These are phyloP conservation scores for Huntiella bhutanensis DNA, from an alignment of 2,329 filamentous ascomycete species.

Conservation along the genomic window DNA sequence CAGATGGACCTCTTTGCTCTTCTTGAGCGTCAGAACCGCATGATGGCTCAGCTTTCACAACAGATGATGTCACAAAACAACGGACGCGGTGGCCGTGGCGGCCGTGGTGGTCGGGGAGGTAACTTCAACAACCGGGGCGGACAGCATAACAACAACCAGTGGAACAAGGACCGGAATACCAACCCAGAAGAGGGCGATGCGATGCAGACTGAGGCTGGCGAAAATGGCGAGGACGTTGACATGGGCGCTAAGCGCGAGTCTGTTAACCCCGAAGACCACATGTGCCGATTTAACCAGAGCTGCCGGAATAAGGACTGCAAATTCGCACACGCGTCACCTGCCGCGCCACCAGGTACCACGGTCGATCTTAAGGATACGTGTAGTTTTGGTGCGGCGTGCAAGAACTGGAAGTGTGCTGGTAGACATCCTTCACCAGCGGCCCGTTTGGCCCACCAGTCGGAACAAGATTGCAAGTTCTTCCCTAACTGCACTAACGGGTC, in stretches of 20 bases:
- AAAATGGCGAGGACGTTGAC: constrained; percentile 42
- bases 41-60: constrained; percentile 61
- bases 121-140: constrained; percentile 34
- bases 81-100: constrained; percentile 22
- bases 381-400: constrained; percentile 76
- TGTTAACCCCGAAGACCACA: constrained; percentile 40
- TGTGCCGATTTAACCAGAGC: constrained; percentile 77
- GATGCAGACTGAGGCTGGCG: constrained; percentile 17
- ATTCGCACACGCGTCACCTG: constrained; percentile 87
- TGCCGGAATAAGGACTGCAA: constrained; percentile 83
- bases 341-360: constrained; percentile 55
- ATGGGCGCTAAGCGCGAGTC: constrained; percentile 36
- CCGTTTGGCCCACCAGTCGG: constrained; percentile 56
- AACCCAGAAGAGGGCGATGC: constrained; percentile 18
- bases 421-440: constrained; percentile 84
- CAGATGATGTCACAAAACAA: constrained; percentile 28
- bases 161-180: constrained; percentile 13
- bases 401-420: constrained; percentile 82
- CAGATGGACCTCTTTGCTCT: constrained; percentile 48
- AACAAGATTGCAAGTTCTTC: constrained; percentile 79
- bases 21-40: constrained; percentile 70
- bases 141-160: constrained; percentile 20
- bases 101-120: constrained; percentile 41
- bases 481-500: constrained; percentile 71
- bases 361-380: constrained; percentile 70